Evolutionary conservation across 164 flowering plant genomes (phyloP), one percentile per base, ranked within the genome.

Genomic region (Vitis riparia): DNA sequence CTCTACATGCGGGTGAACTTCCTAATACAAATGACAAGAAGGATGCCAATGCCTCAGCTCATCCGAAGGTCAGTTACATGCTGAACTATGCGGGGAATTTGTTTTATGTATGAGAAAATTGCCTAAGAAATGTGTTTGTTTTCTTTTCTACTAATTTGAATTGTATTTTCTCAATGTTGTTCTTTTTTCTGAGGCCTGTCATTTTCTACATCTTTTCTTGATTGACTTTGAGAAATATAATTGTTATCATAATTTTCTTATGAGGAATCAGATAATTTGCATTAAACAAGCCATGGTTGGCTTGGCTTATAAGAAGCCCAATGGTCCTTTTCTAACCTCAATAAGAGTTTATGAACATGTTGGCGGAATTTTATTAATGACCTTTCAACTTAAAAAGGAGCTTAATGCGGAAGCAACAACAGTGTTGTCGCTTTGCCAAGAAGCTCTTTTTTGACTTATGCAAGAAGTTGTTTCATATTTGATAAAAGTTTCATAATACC

Each of bases 31-130:
- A 10, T 69, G 59, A 67, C 9, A 63, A 51, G 55, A 84, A 57
- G 74, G 71, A 68, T 70, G 67, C 47, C 53, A 68, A 71, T 27
- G 73, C 55, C 66, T 53, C 79, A 70, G 65, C 65, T 49, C 37
- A 71, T 47, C 59, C 32, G 51, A 76, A 75, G 78, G 84, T 83
- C 51, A 78, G 76, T 13, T 53, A 53, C 11, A 4, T 53, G 14
- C 56, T 53, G 56, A 53, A 14, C n/a, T 1, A 11, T 53, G 56
- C n/a, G 15, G 56, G 56, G n/a, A 53, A 37, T 37, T 37, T 37
- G 44, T 37, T 37, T 37, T 37, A 37, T 3, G 44, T 37, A 6
- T 5, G 44, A 37, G 44, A 3, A 37, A 37, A 37, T 37, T 3
- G 6, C 5, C 44, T 37, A 37, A 37, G 44, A 37, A 37, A 6